Percentiles rank a stretch among this genome's conserved stretches.
Evolutionary conservation across 1,284 basidiomycete genomes (phyloP).

Genomic region (Leccinum glutinopallens): DNA sequence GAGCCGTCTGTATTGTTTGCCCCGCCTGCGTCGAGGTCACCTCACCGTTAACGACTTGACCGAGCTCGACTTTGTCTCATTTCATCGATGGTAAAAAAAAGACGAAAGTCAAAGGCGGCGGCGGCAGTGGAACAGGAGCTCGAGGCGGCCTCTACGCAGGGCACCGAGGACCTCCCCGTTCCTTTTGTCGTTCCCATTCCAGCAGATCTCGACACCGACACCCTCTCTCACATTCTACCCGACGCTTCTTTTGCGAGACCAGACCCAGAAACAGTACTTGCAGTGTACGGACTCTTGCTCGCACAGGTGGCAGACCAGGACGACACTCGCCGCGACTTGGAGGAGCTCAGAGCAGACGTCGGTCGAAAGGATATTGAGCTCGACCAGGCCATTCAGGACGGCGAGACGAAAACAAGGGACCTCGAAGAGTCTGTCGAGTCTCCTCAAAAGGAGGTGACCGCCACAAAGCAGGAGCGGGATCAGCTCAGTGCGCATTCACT

Average conservation of each 20-base stretch:
- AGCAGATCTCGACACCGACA: slow-evolving; percentile 63
- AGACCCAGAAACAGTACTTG: slow-evolving; percentile 56
- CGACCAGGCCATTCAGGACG: slow-evolving; percentile 77
- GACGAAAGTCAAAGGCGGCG: slow-evolving; percentile 47
- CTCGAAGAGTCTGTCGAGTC: slow-evolving; percentile 52
- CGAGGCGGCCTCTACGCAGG: slow-evolving; percentile 38
- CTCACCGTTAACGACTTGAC: too few species aligned
- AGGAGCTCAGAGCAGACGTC: slow-evolving; percentile 62
- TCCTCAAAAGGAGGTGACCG: slow-evolving; percentile 54
- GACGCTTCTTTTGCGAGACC: slow-evolving; percentile 57
- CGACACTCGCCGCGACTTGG: slow-evolving; percentile 52
- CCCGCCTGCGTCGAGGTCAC: too few species aligned
- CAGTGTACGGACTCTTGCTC: slow-evolving; percentile 63
- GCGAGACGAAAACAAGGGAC: slow-evolving; percentile 58
- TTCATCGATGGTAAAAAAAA: slow-evolving; percentile 38
- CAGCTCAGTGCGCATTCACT: slow-evolving; percentile 53
- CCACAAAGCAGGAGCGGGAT: slow-evolving; percentile 61
- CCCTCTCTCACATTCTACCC: slow-evolving; percentile 54
- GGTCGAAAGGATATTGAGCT: slow-evolving; percentile 75
- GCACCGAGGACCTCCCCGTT: slow-evolving; percentile 32
- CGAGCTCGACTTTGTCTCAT: background rate
- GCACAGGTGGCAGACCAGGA: slow-evolving; percentile 60
- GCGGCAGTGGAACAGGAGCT: slow-evolving; percentile 33
- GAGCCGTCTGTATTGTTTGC: too few species aligned
- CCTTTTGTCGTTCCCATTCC: slow-evolving; percentile 44